These are phyloP conservation scores for Eruca vesicaria DNA, from an alignment of 441 rosid genomes.

Conservation along the genomic window DNA sequence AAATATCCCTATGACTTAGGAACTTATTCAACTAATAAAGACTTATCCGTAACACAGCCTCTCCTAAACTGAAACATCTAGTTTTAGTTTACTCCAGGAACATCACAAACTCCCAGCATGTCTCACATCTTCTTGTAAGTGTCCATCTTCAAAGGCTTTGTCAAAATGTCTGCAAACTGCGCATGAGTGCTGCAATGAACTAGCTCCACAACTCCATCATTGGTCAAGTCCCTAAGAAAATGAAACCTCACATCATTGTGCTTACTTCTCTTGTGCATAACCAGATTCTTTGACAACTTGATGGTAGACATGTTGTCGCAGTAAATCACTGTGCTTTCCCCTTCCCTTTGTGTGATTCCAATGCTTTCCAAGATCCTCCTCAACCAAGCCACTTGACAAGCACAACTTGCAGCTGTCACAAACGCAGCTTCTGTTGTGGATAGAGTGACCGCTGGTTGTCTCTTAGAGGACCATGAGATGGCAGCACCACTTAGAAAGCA, in stretches of 20 bases:
- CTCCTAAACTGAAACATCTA: too few relatives aligned
- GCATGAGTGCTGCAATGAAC: too few relatives aligned
- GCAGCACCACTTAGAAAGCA: background rate
- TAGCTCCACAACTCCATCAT: too few relatives aligned
- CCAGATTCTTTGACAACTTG: too few relatives aligned
- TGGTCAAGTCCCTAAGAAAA: too few relatives aligned
- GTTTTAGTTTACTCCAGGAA: too few relatives aligned
- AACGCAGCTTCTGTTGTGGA: background rate
- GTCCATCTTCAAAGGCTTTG: too few relatives aligned
- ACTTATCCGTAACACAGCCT: background rate
- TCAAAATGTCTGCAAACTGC: too few relatives aligned
- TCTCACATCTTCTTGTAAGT: too few relatives aligned
- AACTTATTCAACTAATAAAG: background rate
- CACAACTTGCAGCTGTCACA: background rate
- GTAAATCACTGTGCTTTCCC: background rate
- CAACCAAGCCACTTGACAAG: background rate
- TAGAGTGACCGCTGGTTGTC: background rate
- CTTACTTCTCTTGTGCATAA: too few relatives aligned
- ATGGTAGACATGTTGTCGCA: background rate
- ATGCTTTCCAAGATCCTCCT: background rate
- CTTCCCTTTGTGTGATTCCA: background rate
- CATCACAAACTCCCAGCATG: too few relatives aligned
- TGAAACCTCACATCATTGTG: too few relatives aligned
- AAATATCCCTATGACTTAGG: background rate
- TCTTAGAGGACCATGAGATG: background rate